Evolutionary conservation across 768 basidiomycete species (phyloP), one percentile per base, ranked within the genome.

Genomic region (Boletus reticulatus): DNA sequence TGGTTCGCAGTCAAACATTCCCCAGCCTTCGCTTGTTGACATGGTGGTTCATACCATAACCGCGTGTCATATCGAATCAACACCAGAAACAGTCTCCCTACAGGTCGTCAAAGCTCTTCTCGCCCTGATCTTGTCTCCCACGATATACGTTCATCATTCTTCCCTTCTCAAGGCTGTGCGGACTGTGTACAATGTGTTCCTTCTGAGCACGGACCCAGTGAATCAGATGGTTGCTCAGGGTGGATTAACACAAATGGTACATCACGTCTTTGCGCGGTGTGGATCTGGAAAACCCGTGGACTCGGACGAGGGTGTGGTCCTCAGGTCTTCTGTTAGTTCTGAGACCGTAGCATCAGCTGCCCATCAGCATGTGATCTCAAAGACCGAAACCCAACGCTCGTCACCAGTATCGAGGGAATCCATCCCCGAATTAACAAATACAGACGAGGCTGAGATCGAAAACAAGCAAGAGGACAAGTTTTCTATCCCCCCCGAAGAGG

Each of bases 201-300:
- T 99, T 27, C 79, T 98, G 56, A 94, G 92, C 63, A 80, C 82
- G 20, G 93, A 96, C 65, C 82, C 88, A 6, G 89, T 94, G 48
- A 98, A 96, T 62, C 97, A 98, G 74, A 95, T 92, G 78, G 96
- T 99, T 37, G 97, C 97, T 17, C 97, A 99, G 72, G 97, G 96
- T 19, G 94, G 95, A 17, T 81, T 99, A 17, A 94, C 94, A 0
- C 97, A 99, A 71, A 98, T 99, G 87, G 94, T 98, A 4, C 90
- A 97, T 64, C 95, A 98, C 65, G 86, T 98, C 53, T 98, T 99
- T 69, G 81, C 88, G 14, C 83, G 97, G 20, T 92, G 92, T 65
- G 79, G 79, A 67, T 64, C 78, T 29, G 71, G 67, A 47, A 57
- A 58, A 27, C 27, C 51, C 27, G 37, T 48, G 39, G 62, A 62